These are phyloP conservation scores for Phoenix dactylifera DNA, from an alignment of 176 grass and related monocot species.

Conservation along the genomic window DNA sequence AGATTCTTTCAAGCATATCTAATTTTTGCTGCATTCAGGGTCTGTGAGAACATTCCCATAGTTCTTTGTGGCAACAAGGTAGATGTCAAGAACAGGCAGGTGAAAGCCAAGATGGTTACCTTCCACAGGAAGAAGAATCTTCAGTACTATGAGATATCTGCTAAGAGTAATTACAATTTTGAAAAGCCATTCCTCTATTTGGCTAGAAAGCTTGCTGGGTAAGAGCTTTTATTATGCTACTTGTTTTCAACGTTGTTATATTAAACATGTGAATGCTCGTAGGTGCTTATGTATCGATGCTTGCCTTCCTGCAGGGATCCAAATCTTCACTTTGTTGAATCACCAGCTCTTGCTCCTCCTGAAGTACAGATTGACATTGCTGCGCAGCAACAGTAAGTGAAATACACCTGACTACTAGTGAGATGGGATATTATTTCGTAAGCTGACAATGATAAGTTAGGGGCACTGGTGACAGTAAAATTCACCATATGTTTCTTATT, in stretches of 20 bases:
- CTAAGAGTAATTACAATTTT: slow-evolving; percentile 96
- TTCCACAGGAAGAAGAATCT: slow-evolving; percentile 95
- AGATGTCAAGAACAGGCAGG: slow-evolving; percentile 82
- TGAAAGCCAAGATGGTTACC: slow-evolving; percentile 79
- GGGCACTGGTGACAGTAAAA: too few species aligned
- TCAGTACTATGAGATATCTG: slow-evolving; percentile 92
- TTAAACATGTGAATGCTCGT: too few species aligned
- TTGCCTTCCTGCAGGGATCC: slow-evolving; percentile 26
- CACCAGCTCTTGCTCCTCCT: slow-evolving; percentile 73
- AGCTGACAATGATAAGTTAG: too few species aligned
- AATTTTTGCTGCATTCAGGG: slow-evolving; percentile 24
- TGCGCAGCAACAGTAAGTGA: slow-evolving; percentile 78
- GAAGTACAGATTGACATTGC: slow-evolving; percentile 72
- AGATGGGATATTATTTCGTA: too few species aligned
- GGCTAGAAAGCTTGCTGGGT: slow-evolving; percentile 77
- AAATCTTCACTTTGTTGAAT: slow-evolving; percentile 69
- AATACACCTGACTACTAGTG: too few species aligned
- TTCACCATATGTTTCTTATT: too few species aligned
- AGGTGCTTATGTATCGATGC: too few species aligned
- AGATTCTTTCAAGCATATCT: too few species aligned
- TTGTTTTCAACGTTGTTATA: too few species aligned
- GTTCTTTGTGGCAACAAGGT: slow-evolving; percentile 80
- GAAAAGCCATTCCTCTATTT: slow-evolving; percentile 93
- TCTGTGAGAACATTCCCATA: slow-evolving; percentile 90
- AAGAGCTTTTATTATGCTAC: slow-evolving; percentile 1